Conservation (phyloP, 2,329 filamentous ascomycete species). For the Arthrocladium fulminans region DNA sequence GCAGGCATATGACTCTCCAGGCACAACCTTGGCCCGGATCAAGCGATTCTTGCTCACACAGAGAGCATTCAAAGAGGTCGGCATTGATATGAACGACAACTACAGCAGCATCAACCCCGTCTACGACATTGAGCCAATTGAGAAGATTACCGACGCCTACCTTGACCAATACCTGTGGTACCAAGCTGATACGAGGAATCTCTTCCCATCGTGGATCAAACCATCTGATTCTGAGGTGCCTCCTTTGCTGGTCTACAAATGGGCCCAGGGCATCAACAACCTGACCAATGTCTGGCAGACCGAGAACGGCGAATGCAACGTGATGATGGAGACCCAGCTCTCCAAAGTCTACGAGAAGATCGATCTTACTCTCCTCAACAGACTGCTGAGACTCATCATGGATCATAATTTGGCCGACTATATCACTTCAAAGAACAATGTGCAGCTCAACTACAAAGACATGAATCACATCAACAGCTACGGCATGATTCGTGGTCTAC, state of each 20-base stretch:
- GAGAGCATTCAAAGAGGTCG: constrained; percentile 96
- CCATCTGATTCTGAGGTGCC: constrained; percentile 97
- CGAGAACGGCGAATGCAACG: constrained; percentile 89
- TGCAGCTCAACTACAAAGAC: constrained; percentile 97
- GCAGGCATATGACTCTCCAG: constrained; percentile 95
- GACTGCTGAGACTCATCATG: constrained; percentile 90
- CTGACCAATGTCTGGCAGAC: constrained; percentile 91
- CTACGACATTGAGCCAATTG: constrained; percentile 96
- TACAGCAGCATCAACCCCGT: constrained; percentile 99
- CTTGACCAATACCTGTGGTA: constrained; percentile 99
- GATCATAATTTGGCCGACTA: constrained; percentile 99
- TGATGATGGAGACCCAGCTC: constrained; percentile 95
- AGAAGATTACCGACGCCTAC: constrained; percentile 98
- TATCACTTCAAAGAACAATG: constrained; percentile 98
- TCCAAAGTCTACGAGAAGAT: constrained; percentile 99
- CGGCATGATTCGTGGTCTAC: constrained; percentile 92
- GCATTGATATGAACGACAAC: constrained; percentile 99
- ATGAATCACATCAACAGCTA: constrained; percentile 99
- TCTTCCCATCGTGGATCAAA: constrained; percentile 99
- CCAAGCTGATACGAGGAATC: constrained; percentile 89
- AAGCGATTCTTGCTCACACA: constrained; percentile 96
- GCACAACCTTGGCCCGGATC: constrained; percentile 89
- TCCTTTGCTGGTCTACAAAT: constrained; percentile 90
- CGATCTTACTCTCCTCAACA: constrained; percentile 89
- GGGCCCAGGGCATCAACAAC: constrained; percentile 99